Base-by-base conservation (phyloP, 768 basidiomycete genomes). In the Collybia sp. region DNA sequence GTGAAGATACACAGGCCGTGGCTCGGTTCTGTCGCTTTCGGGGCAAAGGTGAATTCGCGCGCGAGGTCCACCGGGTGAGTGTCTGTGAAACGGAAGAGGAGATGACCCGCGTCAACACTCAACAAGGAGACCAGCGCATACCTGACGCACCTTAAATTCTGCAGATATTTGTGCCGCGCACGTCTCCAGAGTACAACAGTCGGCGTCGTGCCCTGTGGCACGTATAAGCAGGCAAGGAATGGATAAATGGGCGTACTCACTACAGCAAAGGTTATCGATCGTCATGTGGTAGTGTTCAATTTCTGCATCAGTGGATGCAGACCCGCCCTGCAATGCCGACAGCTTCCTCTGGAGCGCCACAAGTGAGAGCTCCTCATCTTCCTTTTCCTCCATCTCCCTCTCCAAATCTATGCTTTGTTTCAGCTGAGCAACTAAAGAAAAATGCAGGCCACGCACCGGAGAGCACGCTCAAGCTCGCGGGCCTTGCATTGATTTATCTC, bases 1-100 rank as follows among this genome's bases (percentile, higher is more conserved):
- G 19, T 31, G n/a, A 34, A n/a, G 45, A 11, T 32, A 32, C n/a
- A 5, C 30, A 9, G 40, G 20, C 53, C 74, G 32, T 39, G 91
- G 91, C 87, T 71, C 77, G 77, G 54, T 88, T 65, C 65, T 2
- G 83, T 80, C 15, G 89, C 70, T 56, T 94, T 88, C n/a, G 93
- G 61, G 0, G 91, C 82, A 47, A 93, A 69, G 47, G 75, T 81
- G 47, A 82, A 89, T 52, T 90, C 88, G 25, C 76, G 70, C 6
- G 77, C 70, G 2, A 71, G 69, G 40, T 85, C 76, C 2, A 65
- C 52, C 4, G 73, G 68, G 56, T 91, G 85, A 31, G 92, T 58
- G 46, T 78, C 66, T 8, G 75, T 74, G 61, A 93, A 93, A 3
- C 83, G 80, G 45, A 93, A 68, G 39, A 93, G 73, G 15, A 93